Percentiles rank a stretch among this genome's conserved stretches.
Conservation (phyloP, 2,329 filamentous ascomycete species). For the Xylariales sp. region DNA sequence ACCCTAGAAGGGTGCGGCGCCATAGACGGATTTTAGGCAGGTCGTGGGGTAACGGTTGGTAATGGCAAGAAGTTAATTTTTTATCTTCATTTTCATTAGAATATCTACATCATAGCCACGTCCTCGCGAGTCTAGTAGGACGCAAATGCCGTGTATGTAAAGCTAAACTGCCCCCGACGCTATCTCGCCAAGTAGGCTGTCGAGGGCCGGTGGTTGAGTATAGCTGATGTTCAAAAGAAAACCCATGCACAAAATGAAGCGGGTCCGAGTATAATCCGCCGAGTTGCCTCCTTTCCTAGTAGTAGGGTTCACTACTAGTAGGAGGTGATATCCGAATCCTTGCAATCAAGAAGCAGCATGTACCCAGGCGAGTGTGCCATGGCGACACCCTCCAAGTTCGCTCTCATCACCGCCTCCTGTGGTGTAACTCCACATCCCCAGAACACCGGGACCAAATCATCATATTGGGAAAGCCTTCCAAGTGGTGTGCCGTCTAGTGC, state of each 20-base stretch:
- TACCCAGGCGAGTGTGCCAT: constrained; percentile 72
- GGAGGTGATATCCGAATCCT: constrained; percentile 53
- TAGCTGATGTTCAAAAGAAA: constrained; percentile 40
- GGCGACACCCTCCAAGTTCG: constrained; percentile 63
- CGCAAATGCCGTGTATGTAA: constrained; percentile 54
- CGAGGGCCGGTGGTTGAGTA: constrained; percentile 48
- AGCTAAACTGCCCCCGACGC: constrained; percentile 50
- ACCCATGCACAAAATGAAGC: background rate
- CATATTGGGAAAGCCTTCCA: constrained; percentile 47
- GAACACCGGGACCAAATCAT: constrained; percentile 65
- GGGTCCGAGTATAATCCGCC: background rate
- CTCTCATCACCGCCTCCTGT: constrained; percentile 71
- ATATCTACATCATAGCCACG: constrained; percentile 44
- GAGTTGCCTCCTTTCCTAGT: background rate
- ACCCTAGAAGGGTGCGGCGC: constrained; percentile 50
- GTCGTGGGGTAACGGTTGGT: constrained; percentile 45
- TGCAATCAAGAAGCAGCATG: constrained; percentile 69
- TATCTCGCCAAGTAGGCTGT: constrained; percentile 48
- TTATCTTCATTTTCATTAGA: constrained; percentile 34
- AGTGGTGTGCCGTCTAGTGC: constrained; percentile 55
- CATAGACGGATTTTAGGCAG: constrained; percentile 53
- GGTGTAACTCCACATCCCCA: constrained; percentile 76
- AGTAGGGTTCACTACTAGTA: background rate
- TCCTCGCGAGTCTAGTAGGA: constrained; percentile 47
- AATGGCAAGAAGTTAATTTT: constrained; percentile 37